phyloP scores from a whole-genome alignment of 2,329 filamentous ascomycete species.

The Epichloe elymi region DNA sequence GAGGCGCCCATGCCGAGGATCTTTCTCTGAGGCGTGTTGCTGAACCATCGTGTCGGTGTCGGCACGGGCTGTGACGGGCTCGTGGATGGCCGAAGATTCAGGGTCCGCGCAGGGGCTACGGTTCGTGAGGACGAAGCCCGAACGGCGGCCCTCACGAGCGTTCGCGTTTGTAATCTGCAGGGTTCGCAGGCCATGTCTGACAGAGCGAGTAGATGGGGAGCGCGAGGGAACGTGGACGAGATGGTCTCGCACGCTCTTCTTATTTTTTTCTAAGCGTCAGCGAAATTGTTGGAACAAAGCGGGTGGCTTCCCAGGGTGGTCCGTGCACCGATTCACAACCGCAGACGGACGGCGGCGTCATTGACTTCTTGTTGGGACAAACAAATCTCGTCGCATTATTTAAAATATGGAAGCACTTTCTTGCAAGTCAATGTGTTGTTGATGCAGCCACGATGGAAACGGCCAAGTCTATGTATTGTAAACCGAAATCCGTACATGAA shows the following conservation, averaged over 20 bases:
- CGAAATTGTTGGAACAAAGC: not conserved
- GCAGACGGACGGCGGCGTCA: not conserved
- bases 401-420: not conserved
- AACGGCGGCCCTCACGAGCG: constrained; percentile 22
- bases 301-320: not conserved
- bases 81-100: not conserved
- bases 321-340: not conserved
- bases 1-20: constrained; percentile 22
- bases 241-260: too few relatives aligned
- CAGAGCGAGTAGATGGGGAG: not conserved
- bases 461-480: too few relatives aligned
- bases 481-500: too few relatives aligned
- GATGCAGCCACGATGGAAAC: too few relatives aligned
- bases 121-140: constrained; percentile 16
- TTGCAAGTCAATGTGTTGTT: not conserved
- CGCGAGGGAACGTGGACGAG: too few relatives aligned
- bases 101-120: constrained; percentile 11
- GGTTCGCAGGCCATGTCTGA: constrained; percentile 32
- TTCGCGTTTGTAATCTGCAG: constrained; percentile 32
- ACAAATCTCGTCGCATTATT: not conserved
- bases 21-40: constrained; percentile 19
- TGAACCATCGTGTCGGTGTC: constrained; percentile 20
- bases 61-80: not conserved
- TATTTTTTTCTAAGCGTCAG: not conserved
- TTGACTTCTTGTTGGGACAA: not conserved